phyloP scores from a whole-genome alignment of 169 alveolate genomes.

The Eimeria sp. region DNA sequence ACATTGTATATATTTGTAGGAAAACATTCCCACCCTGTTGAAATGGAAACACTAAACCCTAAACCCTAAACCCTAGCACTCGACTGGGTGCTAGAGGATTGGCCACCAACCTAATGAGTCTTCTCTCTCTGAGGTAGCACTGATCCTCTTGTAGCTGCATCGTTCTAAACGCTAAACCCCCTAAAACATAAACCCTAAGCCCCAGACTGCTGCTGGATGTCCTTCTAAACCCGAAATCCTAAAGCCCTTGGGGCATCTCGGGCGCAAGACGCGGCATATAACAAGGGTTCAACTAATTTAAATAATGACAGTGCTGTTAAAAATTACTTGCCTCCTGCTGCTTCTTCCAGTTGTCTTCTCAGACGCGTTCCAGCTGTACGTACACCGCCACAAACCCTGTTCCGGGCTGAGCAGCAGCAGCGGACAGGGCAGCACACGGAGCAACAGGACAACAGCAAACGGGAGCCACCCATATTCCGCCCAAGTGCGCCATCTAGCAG shows the following conservation, averaged over 20 bases:
- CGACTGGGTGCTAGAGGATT: background rate
- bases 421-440: background rate
- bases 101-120: background rate
- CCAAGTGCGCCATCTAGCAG: too few relatives aligned
- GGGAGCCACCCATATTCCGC: background rate
- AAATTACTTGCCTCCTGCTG: background rate
- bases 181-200: background rate
- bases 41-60: slow-evolving; percentile 38
- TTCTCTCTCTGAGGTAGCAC: background rate
- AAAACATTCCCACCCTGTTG: background rate
- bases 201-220: background rate
- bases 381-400: background rate
- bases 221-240: background rate
- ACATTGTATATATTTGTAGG: background rate
- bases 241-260: background rate
- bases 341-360: background rate
- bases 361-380: slow-evolving; percentile 20
- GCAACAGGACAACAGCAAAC: background rate
- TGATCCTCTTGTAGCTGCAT: background rate
- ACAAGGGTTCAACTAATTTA: background rate
- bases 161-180: background rate
- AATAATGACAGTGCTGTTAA: background rate
- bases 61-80: slow-evolving; percentile 24
- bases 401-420: background rate
- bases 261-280: background rate